Percentiles rank a stretch among this genome's conserved stretches.
Evolutionary conservation across 352 stramenopile genomes (phyloP).

Genomic region (Phytopythium sindhum): DNA sequence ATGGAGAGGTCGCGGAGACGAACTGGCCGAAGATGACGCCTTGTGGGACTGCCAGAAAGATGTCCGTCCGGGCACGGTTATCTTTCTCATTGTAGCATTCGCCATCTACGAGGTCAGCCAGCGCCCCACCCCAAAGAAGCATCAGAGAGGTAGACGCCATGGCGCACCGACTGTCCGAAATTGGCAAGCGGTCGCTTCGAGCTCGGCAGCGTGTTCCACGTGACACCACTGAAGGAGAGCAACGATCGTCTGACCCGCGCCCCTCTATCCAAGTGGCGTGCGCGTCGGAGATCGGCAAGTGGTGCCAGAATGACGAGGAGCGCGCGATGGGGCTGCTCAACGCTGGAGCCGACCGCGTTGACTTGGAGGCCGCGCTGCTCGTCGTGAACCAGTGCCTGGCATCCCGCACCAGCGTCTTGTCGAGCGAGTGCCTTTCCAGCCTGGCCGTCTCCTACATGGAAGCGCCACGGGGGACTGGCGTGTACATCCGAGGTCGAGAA

Average conservation of each 20-base stretch:
- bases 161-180: not conserved
- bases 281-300: constrained; percentile 1
- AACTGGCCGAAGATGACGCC: not conserved
- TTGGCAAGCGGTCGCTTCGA: constrained; percentile 4
- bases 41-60: not conserved
- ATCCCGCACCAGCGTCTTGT: not conserved
- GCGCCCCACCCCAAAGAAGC: not conserved
- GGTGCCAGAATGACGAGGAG: not conserved
- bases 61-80: no score
- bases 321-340: not conserved
- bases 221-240: not conserved
- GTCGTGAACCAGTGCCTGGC: constrained; percentile 1
- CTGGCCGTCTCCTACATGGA: not conserved
- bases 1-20: not conserved
- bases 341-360: not conserved
- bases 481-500: not conserved
- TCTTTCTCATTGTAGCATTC: not conserved
- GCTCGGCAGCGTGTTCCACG: not conserved
- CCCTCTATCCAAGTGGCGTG: constrained; percentile 1
- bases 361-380: not conserved
- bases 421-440: not conserved
- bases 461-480: not conserved
- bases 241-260: not conserved
- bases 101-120: not conserved
- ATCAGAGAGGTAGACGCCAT: not conserved